phyloP scores from a whole-genome alignment of 2,329 filamentous ascomycete species.

The Hypoxylon sp. region DNA sequence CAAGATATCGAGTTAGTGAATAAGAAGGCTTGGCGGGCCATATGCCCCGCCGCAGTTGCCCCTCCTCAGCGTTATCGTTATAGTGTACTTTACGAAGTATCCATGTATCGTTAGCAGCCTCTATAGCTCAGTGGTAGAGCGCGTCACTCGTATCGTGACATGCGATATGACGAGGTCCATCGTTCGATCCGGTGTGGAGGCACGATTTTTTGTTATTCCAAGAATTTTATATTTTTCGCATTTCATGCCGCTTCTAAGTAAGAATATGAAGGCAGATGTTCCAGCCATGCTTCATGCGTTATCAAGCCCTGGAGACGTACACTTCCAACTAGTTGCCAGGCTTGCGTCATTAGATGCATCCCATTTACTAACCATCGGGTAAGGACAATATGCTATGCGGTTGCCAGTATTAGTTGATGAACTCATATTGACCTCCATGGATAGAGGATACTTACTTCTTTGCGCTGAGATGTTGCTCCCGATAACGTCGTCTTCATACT shows the following conservation, averaged over 20 bases:
- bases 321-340: conserved; percentile 29
- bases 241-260: neutral
- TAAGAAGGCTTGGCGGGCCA: too few relatives aligned
- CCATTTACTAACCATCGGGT: conserved; percentile 26
- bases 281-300: neutral
- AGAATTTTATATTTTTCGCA: neutral
- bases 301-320: neutral
- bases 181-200: conserved; percentile 35
- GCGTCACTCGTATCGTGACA: conserved; percentile 15
- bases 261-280: too few relatives aligned
- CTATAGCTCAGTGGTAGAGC: conserved; percentile 35
- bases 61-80: too few relatives aligned
- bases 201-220: too few relatives aligned
- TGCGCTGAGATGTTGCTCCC: conserved; percentile 17
- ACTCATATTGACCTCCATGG: too few relatives aligned
- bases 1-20: too few relatives aligned
- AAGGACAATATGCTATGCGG: conserved; percentile 24
- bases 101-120: too few relatives aligned
- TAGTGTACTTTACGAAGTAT: too few relatives aligned
- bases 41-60: too few relatives aligned
- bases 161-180: conserved; percentile 30
- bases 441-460: conserved; percentile 21
- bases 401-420: neutral
- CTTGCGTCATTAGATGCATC: conserved; percentile 14
- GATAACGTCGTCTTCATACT: conserved; percentile 27